Base-by-base conservation (phyloP, 2,329 filamentous ascomycete species). In the Monosporascus cannonballus region DNA sequence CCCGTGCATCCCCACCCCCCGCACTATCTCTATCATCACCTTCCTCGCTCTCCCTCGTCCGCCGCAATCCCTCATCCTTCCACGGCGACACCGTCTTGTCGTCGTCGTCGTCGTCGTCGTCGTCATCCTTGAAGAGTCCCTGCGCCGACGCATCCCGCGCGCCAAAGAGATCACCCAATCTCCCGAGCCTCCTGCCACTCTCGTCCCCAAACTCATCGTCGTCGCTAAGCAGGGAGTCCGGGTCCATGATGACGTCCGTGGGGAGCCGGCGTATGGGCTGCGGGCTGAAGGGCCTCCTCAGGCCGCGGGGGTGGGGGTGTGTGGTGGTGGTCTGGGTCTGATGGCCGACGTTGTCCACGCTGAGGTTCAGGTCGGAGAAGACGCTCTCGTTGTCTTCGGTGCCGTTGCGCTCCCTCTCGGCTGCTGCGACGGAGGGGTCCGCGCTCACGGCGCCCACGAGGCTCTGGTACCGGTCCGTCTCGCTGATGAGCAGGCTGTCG, bases 271-370 rank as follows among this genome's bases (percentile, higher is more conserved):
- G 60, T 53, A 69, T 66, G 14, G 70, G 81, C 61, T 81, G 79
- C 2, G 83, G 83, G 17, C 80, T 83, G 59, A 86, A 86, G 0
- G 82, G 82, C 34, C 83, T 18, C 5, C 30, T 34, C 30, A 1
- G 30, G 30, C 11, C 30, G 9, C 30, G 30, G 30, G 30, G 11
- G 30, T 14, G 11, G 11, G 30, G 30, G 11, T 34, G 4, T 9
- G 30, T 34, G 30, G 30, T 34, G 30, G 11, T 11, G 30, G 30
- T 34, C 30, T 34, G 30, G 30, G 4, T 14, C 11, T 18, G 17
- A 46, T 46, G 22, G 22, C 22, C 22, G 5, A 66, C 18, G 78
- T 34, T 76, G 17, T 76, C 78, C 17, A 81, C 70, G 15, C 78
- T 73, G 48, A 76, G 72, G 65, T 79, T 81, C 57, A 79, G 73